Conservation (phyloP, 106 monocot species). For the Platanthera guangdongensis region DNA sequence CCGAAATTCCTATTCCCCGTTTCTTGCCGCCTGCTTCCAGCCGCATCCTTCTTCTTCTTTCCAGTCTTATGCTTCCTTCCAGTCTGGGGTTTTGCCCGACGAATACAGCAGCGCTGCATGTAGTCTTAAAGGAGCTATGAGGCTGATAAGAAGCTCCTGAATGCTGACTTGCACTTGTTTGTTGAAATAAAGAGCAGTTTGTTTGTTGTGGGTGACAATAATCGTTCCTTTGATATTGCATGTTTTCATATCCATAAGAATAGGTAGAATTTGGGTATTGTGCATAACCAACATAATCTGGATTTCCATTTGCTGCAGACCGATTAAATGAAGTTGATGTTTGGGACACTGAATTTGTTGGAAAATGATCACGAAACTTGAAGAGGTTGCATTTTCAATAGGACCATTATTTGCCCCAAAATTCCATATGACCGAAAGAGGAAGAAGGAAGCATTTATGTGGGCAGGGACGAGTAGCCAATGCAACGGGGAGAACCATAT, state of each 20-base stretch:
- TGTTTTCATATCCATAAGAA: constrained; percentile 37
- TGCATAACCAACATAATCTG: constrained; percentile 49
- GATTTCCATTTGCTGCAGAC: constrained; percentile 25
- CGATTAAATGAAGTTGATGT: constrained; percentile 21
- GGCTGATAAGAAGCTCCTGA: constrained; percentile 96
- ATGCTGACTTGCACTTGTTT: constrained; percentile 73
- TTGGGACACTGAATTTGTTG: constrained; percentile 22
- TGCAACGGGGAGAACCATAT: too few species aligned
- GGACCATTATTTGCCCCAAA: constrained; percentile 20
- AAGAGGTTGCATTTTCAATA: constrained; percentile 32
- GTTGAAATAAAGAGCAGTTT: constrained; percentile 58
- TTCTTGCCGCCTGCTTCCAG: too few species aligned
- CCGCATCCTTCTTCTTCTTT: too few species aligned
- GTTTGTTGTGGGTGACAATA: constrained; percentile 44
- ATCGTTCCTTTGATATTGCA: constrained; percentile 46
- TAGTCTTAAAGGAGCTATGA: constrained; percentile 97
- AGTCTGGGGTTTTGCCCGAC: too few species aligned
- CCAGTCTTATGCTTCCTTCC: too few species aligned
- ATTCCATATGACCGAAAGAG: too few species aligned
- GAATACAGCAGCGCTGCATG: too few species aligned
- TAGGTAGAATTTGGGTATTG: constrained; percentile 36
- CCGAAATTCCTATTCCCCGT: too few species aligned
- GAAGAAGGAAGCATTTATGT: too few species aligned
- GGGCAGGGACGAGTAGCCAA: too few species aligned
- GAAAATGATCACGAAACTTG: constrained; percentile 37